Base-by-base conservation (phyloP, 495 filamentous ascomycete species). In the Chaetomium fimeti region DNA sequence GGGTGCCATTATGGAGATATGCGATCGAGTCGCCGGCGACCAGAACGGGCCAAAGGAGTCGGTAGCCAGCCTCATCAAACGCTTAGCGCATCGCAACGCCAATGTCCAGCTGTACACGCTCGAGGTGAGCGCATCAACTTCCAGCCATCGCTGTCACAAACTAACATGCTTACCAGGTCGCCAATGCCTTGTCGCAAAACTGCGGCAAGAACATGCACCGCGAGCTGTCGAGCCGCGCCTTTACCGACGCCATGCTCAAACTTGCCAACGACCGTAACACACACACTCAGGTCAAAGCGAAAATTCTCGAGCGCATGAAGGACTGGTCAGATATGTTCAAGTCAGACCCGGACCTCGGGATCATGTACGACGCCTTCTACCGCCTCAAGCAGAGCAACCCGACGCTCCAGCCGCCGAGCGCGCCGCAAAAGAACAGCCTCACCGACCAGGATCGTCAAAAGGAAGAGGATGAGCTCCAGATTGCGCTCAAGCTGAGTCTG, bases 41-140 rank as follows among this genome's bases (percentile, higher is more conserved):
- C 58, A 74, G 51, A 83, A 80, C 72, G 85, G 92, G 49, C 83
- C 92, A 57, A 96, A 96, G 78, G 93, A 98, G 80, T 92, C 87
- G 20, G 91, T 98, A 65, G 90, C 92, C 66, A 89, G 91, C 64
- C 83, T 98, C 83, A 98, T 98, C 75, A 98, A 97, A 79, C 83
- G 94, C 63, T 82, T 98, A 67, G 95, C 94, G 61, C 93, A 98
- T 78, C 87, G 94, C 65, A 98, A 98, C 78, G 94, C 94, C 62
- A 98, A 98, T 77, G 94, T 98, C n/a, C 94, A 98, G 78, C 83
- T 98, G 38, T 98, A 98, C 74, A 98, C 94, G 22, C 83, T 98
- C 62, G 94, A 98, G 84, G 92, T 94, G 69, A 53, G 83, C 48
- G 8, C 25, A 20, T 11, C 0, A 15, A 22, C 20, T 0, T 24